A percentile compares a stretch with the other conserved stretches of the same genome.
Conservation (phyloP, 306 rosid species). For the Inga oerstediana region DNA sequence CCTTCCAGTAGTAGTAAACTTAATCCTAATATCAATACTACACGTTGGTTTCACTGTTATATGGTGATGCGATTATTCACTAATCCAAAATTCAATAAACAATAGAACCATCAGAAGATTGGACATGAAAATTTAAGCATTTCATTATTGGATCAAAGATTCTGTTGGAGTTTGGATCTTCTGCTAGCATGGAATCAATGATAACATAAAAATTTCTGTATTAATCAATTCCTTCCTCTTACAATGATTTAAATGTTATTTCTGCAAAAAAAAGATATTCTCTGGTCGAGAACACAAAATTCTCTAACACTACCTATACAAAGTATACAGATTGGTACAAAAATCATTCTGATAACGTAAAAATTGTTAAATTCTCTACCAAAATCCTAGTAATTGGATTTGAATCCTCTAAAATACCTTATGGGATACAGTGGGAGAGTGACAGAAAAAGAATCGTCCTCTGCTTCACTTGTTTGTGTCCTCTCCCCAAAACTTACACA, state of each 20-base stretch:
- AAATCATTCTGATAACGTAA: constrained; percentile 4
- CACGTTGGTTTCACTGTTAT: not conserved
- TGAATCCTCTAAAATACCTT: not conserved
- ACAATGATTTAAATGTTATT: constrained; percentile 33
- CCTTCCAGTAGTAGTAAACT: not conserved
- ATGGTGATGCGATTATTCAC: not conserved
- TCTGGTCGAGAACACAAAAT: constrained; percentile 37
- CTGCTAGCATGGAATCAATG: not conserved
- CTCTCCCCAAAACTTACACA: not conserved
- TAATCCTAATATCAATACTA: not conserved
- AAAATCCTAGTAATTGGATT: constrained; percentile 26
- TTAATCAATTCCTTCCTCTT: constrained; percentile 40
- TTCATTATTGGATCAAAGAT: not conserved
- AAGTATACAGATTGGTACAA: constrained; percentile 27
- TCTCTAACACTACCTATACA: constrained; percentile 48
- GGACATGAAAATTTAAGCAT: not conserved
- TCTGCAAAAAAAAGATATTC: constrained; percentile 37
- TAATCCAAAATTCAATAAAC: not conserved
- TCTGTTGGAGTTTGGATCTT: not conserved
- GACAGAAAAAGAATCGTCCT: not conserved
- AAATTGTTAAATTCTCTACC: constrained; percentile 29
- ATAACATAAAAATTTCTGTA: not conserved
- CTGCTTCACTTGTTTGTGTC: not conserved
- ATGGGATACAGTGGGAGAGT: not conserved
- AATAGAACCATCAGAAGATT: not conserved